These are phyloP conservation scores for Cladosporium sp. DNA, from an alignment of 2,329 filamentous ascomycete species.

Conservation along the genomic window DNA sequence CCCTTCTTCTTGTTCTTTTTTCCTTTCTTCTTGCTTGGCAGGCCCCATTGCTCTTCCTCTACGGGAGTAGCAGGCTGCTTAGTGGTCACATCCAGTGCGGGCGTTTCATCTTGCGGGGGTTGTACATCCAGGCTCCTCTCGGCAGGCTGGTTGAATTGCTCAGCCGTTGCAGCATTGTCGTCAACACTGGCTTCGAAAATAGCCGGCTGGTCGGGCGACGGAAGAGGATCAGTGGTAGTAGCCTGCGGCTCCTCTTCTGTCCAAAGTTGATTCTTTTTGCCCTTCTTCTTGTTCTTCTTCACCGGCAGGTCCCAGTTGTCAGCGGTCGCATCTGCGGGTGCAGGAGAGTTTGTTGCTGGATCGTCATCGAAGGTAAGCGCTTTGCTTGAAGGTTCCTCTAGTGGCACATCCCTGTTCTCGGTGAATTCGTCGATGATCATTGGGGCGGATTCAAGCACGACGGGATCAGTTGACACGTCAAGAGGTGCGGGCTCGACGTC, in stretches of 20 bases:
- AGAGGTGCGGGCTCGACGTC: background rate
- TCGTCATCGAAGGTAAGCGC: background rate
- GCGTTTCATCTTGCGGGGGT: background rate
- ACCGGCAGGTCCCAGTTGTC: slow-evolving; percentile 30
- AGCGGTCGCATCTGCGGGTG: slow-evolving; percentile 19
- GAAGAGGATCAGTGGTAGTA: background rate
- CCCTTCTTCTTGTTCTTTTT: slow-evolving; percentile 45
- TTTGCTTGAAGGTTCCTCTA: background rate
- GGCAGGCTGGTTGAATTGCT: background rate
- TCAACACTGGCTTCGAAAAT: background rate
- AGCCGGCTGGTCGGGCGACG: background rate
- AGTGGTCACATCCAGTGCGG: background rate
- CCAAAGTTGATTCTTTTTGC: slow-evolving; percentile 12
- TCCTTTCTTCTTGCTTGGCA: slow-evolving; percentile 15
- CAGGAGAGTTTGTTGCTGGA: background rate
- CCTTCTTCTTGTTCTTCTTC: slow-evolving; percentile 24
- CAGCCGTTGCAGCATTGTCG: background rate
- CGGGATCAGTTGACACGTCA: background rate
- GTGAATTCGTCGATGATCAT: background rate
- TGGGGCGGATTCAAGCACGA: background rate
- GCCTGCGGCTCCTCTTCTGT: slow-evolving; percentile 30
- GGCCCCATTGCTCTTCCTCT: slow-evolving; percentile 20
- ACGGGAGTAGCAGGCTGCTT: background rate
- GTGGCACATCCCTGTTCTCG: background rate
- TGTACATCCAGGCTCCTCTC: background rate